phyloP scores from a whole-genome alignment of 495 filamentous ascomycete species.

The Podospora conica region DNA sequence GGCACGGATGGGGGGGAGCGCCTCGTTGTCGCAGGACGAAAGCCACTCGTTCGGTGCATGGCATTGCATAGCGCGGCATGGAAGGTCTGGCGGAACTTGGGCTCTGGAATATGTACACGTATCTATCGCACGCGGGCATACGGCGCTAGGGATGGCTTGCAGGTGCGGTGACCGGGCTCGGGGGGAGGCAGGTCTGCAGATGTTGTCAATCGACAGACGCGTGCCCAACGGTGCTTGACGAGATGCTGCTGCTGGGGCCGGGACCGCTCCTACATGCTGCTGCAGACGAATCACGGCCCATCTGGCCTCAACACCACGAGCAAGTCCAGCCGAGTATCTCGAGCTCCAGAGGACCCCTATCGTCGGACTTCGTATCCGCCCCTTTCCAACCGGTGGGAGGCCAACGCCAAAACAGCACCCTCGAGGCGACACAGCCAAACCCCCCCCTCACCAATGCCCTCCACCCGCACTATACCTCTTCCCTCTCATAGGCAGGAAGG shows the following conservation, averaged over 20 bases:
- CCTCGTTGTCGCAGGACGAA: neutral
- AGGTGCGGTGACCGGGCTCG: neutral
- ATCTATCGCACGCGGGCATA: neutral
- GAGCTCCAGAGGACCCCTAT: neutral
- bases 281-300: neutral
- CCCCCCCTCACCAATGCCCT: neutral
- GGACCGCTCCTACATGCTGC: no score
- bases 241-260: neutral
- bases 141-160: constrained; percentile 17
- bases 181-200: neutral
- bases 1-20: neutral
- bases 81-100: constrained; percentile 3
- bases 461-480: neutral
- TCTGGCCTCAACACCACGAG: neutral
- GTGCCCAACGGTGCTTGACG: neutral
- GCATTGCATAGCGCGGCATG: constrained; percentile 6
- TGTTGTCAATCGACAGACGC: neutral
- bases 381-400: neutral
- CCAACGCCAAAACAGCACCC: neutral
- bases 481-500: neutral
- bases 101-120: constrained; percentile 2
- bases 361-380: neutral
- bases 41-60: constrained; percentile 4
- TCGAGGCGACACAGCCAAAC: neutral
- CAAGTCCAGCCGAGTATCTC: neutral